Evolutionary conservation across 345 rosid genomes (phyloP), one percentile per base, ranked within the genome.

Genomic region (Eucalyptus decipiens): DNA sequence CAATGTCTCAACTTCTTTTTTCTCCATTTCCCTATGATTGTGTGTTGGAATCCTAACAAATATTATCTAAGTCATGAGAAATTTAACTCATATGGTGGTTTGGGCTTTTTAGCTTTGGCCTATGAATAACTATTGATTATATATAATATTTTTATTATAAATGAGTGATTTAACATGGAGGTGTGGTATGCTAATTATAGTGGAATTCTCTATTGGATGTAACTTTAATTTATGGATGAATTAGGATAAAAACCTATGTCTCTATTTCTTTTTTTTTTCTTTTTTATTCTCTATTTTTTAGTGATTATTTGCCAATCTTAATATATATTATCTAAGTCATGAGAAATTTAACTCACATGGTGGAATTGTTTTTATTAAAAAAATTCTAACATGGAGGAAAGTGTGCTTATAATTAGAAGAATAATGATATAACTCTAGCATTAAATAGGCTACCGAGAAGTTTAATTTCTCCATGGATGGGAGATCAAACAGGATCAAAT

Each of bases 121-220:
- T 4, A 56, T 23, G 28, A 56, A 24, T 56, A 56, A 2, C 28
- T 56, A 21, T 0, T 23, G 0, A 24, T 0, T 56, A 9, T 56
- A 56, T 56, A 56, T 56, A 23, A 23, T 56, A 21, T 56, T 56
- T 4, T 23, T 23, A 0, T 56, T 21, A 24, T 56, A 56, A 56
- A 0, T 56, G 13, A 56, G 62, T 21, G 1, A 4, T 23, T 9
- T 56, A 23, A 56, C 3, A 56, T 14, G 9, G 3, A 56, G 0
- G 1, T 54, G 24, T 2, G 0, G 23, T 56, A 0, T 56, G 30
- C 30, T 56, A 56, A 56, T 24, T 56, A 56, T 56, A 23, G 0
- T 23, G 0, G 0, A 56, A 56, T 56, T 3, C 26, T 1, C 0
- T 56, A 0, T 24, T 54, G 26, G 2, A 54, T 0, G 0, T 56